Conservation (phyloP, 345 rosid genomes). For the Eutrema japonicum region DNA sequence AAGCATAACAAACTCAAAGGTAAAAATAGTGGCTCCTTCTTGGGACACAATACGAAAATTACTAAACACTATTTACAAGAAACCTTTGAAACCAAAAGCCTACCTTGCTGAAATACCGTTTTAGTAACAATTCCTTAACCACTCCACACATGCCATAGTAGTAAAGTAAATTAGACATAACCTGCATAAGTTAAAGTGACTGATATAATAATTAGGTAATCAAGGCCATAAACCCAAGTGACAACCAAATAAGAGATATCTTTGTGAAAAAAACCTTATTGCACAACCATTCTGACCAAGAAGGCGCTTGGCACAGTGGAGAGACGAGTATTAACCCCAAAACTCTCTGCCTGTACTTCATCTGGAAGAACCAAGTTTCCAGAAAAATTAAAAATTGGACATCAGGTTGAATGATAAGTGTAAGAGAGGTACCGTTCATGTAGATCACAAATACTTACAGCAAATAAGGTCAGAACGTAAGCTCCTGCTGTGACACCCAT, state of each 20-base stretch:
- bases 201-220: slow-evolving; percentile 24
- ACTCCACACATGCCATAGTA: slow-evolving; percentile 95
- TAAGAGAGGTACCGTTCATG: neutral
- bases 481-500: slow-evolving; percentile 99
- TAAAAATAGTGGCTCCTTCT: too few species aligned
- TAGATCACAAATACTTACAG: slow-evolving; percentile 60
- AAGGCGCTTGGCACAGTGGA: slow-evolving; percentile 90
- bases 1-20: neutral
- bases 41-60: too few species aligned
- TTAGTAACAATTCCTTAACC: slow-evolving; percentile 81
- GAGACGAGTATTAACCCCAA: slow-evolving; percentile 91
- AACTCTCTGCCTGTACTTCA: slow-evolving; percentile 89
- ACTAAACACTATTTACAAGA: slow-evolving; percentile 9
- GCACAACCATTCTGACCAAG: slow-evolving; percentile 94
- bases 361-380: slow-evolving; percentile 45
- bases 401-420: slow-evolving; percentile 2
- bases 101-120: slow-evolving; percentile 96
- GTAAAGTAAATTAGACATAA: slow-evolving; percentile 80
- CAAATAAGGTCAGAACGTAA: slow-evolving; percentile 84
- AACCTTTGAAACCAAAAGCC: slow-evolving; percentile 6
- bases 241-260: slow-evolving; percentile 24
- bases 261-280: slow-evolving; percentile 64
- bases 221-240: neutral
- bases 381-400: neutral
- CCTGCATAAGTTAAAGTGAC: slow-evolving; percentile 51